Percentiles rank a stretch among this genome's conserved stretches.
Evolutionary conservation across 2,329 filamentous ascomycete genomes (phyloP).

Genomic region (Endocalyx cinctus): DNA sequence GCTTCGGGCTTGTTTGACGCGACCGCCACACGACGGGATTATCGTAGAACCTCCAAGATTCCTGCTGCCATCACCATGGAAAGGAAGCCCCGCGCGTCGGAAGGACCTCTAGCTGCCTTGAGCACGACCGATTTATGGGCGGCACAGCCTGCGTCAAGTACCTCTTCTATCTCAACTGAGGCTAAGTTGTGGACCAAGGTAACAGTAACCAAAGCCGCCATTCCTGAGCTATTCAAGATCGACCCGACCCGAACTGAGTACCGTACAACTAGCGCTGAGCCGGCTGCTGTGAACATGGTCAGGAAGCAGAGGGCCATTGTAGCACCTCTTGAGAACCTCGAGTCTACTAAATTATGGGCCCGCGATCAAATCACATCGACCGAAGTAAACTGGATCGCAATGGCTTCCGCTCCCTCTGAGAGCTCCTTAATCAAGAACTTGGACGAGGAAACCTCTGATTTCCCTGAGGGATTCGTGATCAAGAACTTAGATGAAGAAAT

Average conservation of each 20-base stretch:
- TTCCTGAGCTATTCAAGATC: slow-evolving; percentile 25
- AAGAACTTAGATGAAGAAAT: slow-evolving; percentile 9
- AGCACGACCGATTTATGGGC: slow-evolving; percentile 17
- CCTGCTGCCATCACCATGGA: slow-evolving; percentile 28
- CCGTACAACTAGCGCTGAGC: slow-evolving; percentile 27
- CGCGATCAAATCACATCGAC: slow-evolving; percentile 7
- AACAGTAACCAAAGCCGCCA: not conserved
- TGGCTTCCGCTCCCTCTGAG: slow-evolving; percentile 15
- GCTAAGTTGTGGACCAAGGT: slow-evolving; percentile 14
- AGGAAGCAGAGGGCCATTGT: slow-evolving; percentile 28
- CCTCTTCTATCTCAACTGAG: slow-evolving; percentile 1
- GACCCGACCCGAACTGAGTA: slow-evolving; percentile 25
- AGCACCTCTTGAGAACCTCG: slow-evolving; percentile 15
- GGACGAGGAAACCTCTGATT: no score
- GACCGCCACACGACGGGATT: slow-evolving; percentile 16
- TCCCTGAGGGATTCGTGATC: no score
- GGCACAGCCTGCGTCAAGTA: slow-evolving; percentile 1
- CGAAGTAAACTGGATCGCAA: slow-evolving; percentile 24
- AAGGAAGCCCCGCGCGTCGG: slow-evolving; percentile 16
- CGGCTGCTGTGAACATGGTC: slow-evolving; percentile 29
- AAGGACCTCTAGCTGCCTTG: slow-evolving; percentile 8
- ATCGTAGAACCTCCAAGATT: slow-evolving; percentile 23
- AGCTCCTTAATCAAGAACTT: slow-evolving; percentile 21
- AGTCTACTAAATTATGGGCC: slow-evolving; percentile 21
- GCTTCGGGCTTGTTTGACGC: slow-evolving; percentile 21